Evolutionary conservation across 192 early-diverging fungal species (phyloP).

Genomic region (Entomortierella lignicola): DNA sequence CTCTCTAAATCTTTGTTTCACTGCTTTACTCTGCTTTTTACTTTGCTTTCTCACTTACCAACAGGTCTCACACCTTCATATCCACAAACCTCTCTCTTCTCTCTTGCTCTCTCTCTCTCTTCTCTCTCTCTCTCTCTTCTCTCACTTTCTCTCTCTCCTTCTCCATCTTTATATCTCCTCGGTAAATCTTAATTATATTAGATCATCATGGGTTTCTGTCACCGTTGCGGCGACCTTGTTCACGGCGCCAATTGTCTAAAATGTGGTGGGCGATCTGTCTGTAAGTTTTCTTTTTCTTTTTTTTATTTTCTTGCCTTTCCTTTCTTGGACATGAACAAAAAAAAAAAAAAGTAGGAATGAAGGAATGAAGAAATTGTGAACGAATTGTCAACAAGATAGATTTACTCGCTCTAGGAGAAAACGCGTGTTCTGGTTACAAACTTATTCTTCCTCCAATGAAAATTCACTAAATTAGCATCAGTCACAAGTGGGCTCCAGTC

Average conservation of each 20-base stretch:
- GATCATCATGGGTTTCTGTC: constrained; percentile 61
- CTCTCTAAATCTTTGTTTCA: neutral
- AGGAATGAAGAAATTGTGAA: no score
- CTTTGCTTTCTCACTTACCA: neutral
- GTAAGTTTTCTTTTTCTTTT: constrained; percentile 28
- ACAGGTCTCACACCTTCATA: constrained; percentile 4
- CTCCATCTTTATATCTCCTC: neutral
- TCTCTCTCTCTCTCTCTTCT: constrained; percentile 13
- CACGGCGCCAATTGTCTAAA: constrained; percentile 57
- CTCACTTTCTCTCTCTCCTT: constrained; percentile 19
- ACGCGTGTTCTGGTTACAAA: no score
- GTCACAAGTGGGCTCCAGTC: constrained; percentile 52
- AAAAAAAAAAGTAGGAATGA: no score
- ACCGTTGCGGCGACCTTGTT: constrained; percentile 63
- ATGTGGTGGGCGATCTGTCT: constrained; percentile 62
- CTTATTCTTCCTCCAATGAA: constrained; percentile 5
- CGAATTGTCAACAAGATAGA: no score
- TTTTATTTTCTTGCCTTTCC: neutral
- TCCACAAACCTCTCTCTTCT: constrained; percentile 14
- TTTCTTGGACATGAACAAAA: neutral
- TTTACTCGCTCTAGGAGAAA: no score
- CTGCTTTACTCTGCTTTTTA: neutral
- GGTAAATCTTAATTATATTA: constrained; percentile 2
- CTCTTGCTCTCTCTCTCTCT: constrained; percentile 11
- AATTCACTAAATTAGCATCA: constrained; percentile 16